Conservation (phyloP, 2,329 filamentous ascomycete species). For the Cercospora zeae-maydis region DNA sequence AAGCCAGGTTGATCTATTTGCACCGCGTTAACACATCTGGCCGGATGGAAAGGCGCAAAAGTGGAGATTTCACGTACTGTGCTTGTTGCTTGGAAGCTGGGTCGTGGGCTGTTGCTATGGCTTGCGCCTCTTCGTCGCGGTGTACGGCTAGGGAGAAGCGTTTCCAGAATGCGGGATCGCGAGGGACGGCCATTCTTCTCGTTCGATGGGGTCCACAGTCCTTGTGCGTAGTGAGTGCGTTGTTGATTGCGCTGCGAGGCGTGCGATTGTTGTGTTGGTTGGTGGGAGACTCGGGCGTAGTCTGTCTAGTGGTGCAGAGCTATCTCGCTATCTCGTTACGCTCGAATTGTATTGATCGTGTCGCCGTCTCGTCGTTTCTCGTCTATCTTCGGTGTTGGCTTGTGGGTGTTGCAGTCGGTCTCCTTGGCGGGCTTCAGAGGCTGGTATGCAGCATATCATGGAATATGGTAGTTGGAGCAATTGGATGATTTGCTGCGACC, state of each 20-base stretch:
- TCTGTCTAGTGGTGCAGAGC: too few relatives aligned
- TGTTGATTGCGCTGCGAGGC: background rate
- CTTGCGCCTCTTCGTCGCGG: conserved; percentile 48
- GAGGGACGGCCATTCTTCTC: conserved; percentile 47
- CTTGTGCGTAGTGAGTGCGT: background rate
- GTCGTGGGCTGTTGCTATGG: conserved; percentile 36
- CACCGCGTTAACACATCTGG: too few relatives aligned
- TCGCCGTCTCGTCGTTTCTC: background rate
- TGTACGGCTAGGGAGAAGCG: conserved; percentile 58
- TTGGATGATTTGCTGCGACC: background rate
- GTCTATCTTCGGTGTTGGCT: background rate
- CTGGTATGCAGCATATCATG: background rate
- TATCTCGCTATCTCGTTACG: background rate
- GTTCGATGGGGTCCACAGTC: background rate
- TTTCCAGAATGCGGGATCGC: conserved; percentile 59
- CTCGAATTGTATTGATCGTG: background rate
- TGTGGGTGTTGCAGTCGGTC: background rate
- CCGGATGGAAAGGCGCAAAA: background rate
- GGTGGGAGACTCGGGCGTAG: too few relatives aligned
- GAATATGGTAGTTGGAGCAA: background rate
- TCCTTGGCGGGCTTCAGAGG: background rate
- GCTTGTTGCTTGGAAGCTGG: background rate
- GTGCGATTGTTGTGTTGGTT: too few relatives aligned
- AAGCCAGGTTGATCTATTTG: conserved; percentile 52
- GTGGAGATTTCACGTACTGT: background rate